Evolutionary conservation across 1,284 basidiomycete genomes (phyloP), one percentile per base, ranked within the genome.

Genomic region (Athelia sp.): DNA sequence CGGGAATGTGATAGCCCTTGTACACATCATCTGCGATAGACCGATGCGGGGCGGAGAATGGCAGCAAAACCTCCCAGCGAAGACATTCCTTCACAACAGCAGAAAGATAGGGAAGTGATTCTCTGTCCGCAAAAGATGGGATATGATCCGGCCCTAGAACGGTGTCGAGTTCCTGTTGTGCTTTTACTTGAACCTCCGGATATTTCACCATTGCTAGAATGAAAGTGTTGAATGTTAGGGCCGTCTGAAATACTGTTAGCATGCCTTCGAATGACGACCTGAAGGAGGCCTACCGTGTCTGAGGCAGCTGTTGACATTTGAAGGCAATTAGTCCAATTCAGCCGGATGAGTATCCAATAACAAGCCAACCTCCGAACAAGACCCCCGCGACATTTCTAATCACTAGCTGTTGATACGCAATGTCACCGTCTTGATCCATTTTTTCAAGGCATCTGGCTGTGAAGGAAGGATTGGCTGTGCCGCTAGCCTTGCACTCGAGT

Each of bases 141-240:
- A 65, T 35, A 23, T 62, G 47, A 19, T 38, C 14, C 11, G 15
- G 19, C 8, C 60, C 57, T 29, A 59, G 51, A 8, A 62, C 55
- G 18, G 38, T 26, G 47, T 63, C 59, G 19, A 64, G 43, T 45
- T 64, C 61, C 22, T 54, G 49, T 46, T 58, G 61, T 8, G 61
- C 62, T 18, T 51, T 52, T 8, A 44, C 40, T 43, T 60, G 58
- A 21, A 56, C 50, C 13, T 62, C 59, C 9, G 59, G 63, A 38
- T 56, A 51, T 23, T 52, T 50, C 2, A 58, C 52, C 58, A 62
- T 57, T 1, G 58, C 57, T 21, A 62, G 48, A 40, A 63, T 49
- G 34, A 59, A 61, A 9, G 45, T 46, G 18, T 23, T n/a, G 36
- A 52, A 34, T 6, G 51, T 35, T 4, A 32, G 35, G 4, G 50